Percentiles rank a stretch among this genome's conserved stretches.
Conservation (phyloP, 768 basidiomycete species). For the Naganishia onofrii region DNA sequence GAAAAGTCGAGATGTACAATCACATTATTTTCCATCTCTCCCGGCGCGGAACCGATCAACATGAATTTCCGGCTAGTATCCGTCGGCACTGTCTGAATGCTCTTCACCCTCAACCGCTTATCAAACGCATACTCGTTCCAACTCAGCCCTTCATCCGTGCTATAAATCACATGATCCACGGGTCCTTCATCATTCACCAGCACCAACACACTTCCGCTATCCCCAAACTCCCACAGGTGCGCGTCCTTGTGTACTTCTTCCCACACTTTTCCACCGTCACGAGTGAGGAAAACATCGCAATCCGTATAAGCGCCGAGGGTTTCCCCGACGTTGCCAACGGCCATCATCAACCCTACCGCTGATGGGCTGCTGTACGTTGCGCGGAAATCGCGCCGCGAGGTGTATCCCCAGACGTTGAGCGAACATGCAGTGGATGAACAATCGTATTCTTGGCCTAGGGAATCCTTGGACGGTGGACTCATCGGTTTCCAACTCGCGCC, state of each 20-base stretch:
- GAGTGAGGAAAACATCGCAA: slow-evolving; percentile 91
- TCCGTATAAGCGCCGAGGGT: slow-evolving; percentile 73
- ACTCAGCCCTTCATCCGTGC: slow-evolving; percentile 77
- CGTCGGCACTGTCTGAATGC: slow-evolving; percentile 80
- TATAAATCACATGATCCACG: slow-evolving; percentile 82
- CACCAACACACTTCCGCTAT: slow-evolving; percentile 88
- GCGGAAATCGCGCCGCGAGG: slow-evolving; percentile 81
- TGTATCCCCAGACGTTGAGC: slow-evolving; percentile 92
- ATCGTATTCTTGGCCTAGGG: slow-evolving; percentile 66
- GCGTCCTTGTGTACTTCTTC: slow-evolving; percentile 98
- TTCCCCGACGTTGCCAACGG: slow-evolving; percentile 92
- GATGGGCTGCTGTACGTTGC: slow-evolving; percentile 93
- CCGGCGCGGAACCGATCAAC: slow-evolving; percentile 66
- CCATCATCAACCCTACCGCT: slow-evolving; percentile 88
- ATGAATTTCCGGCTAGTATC: slow-evolving; percentile 92
- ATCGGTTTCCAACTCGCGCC: slow-evolving; percentile 86
- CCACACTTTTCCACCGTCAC: slow-evolving; percentile 97
- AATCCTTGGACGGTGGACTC: slow-evolving; percentile 70
- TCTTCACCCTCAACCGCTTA: slow-evolving; percentile 68
- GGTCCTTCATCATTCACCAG: slow-evolving; percentile 94
- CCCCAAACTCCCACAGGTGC: slow-evolving; percentile 95
- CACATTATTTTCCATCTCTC: slow-evolving; percentile 57
- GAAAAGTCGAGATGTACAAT: slow-evolving; percentile 88
- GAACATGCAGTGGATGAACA: slow-evolving; percentile 72
- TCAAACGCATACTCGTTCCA: slow-evolving; percentile 89